Evolutionary conservation across 441 rosid genomes (phyloP).

Genomic region (Viola pubescens): DNA sequence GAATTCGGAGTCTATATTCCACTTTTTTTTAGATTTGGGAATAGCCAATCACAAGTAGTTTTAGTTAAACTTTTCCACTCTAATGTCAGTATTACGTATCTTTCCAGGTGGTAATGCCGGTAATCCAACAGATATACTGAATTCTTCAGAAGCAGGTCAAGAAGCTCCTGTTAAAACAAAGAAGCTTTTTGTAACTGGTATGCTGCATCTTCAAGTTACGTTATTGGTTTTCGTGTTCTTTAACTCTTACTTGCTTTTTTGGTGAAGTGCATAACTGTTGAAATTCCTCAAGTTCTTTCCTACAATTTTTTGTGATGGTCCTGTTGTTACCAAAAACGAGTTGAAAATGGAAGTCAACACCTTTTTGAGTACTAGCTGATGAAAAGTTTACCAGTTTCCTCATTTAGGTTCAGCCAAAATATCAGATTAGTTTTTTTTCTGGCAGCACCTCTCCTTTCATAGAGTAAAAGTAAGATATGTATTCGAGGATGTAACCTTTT

Average conservation of each 20-base stretch:
- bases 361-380: too few relatives aligned
- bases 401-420: too few relatives aligned
- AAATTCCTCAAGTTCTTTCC: neutral
- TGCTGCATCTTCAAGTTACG: slow-evolving; percentile 11
- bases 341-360: too few relatives aligned
- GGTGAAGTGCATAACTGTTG: too few relatives aligned
- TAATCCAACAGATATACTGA: slow-evolving; percentile 18
- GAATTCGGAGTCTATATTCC: neutral
- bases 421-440: too few relatives aligned
- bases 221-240: neutral
- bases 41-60: neutral
- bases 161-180: slow-evolving; percentile 47
- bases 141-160: slow-evolving; percentile 32
- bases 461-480: too few relatives aligned
- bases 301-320: neutral
- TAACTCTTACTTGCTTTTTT: neutral
- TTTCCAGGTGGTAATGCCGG: slow-evolving; percentile 32
- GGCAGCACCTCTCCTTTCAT: too few relatives aligned
- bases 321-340: neutral
- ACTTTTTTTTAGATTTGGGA: neutral
- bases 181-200: slow-evolving; percentile 92
- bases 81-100: slow-evolving; percentile 5
- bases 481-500: too few relatives aligned
- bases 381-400: too few relatives aligned
- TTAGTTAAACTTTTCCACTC: neutral